These are phyloP conservation scores for Aspergillus quadricinctus DNA, from an alignment of 2,329 filamentous ascomycete species.

Conservation along the genomic window DNA sequence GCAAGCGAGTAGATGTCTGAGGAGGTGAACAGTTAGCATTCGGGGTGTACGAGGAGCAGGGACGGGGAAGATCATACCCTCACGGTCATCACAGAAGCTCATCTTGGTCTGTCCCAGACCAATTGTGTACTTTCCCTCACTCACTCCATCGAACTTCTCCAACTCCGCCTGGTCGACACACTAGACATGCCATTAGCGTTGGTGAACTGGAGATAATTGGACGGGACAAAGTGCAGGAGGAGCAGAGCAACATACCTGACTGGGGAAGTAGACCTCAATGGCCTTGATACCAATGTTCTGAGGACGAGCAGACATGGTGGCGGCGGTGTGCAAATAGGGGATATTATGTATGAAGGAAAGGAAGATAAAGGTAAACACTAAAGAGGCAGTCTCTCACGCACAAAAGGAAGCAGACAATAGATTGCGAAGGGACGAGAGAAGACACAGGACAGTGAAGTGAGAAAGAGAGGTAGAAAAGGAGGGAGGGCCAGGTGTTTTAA, in stretches of 20 bases:
- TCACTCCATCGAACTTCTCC: constrained; percentile 81
- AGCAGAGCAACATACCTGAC: constrained; percentile 60
- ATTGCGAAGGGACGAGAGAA: constrained; percentile 1
- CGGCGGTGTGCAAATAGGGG: constrained; percentile 14
- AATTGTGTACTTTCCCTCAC: constrained; percentile 82
- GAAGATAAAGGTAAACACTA: constrained; percentile 2
- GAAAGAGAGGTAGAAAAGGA: constrained; percentile 7
- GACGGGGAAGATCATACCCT: constrained; percentile 54
- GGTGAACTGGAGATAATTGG: constrained; percentile 7
- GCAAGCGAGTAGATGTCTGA: constrained; percentile 83
- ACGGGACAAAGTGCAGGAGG: neutral
- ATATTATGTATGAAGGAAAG: constrained; percentile 6
- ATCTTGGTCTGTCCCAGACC: constrained; percentile 87
- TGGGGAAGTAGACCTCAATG: constrained; percentile 86
- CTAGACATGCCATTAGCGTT: constrained; percentile 41
- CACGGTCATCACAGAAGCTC: constrained; percentile 86
- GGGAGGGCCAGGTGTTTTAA: constrained; percentile 6
- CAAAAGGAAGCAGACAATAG: neutral
- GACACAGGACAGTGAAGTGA: constrained; percentile 3
- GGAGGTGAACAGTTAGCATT: constrained; percentile 7
- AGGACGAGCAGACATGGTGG: constrained; percentile 67
- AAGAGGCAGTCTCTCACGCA: neutral
- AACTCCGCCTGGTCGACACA: constrained; percentile 81
- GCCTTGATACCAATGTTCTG: constrained; percentile 90
- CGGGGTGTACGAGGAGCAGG: neutral